Evolutionary conservation across 2,329 filamentous ascomycete species (phyloP), one percentile per base, ranked within the genome.

Genomic region (Pseudocercospora cruenta): DNA sequence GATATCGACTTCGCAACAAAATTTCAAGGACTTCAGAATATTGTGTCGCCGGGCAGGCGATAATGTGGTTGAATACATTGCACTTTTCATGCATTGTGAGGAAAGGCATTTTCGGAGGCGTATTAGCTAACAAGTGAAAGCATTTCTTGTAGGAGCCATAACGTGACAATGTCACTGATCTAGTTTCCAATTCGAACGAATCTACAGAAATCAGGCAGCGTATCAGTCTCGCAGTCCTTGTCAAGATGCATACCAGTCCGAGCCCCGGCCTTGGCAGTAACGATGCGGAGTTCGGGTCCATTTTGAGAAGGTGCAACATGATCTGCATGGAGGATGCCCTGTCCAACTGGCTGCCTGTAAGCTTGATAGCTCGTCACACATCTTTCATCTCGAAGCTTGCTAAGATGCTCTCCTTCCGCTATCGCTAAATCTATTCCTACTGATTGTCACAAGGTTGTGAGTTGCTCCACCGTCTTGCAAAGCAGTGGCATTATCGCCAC

Each of bases 51-150:
- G 21, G 9, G 16, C 10, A 21, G 31, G 26, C 31, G 55, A 43
- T 16, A 39, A 21, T 58, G 33, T 58, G 31, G 26, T 19, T 58
- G 55, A 58, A 58, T 19, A 39, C 55, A 58, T 19, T 21, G 55
- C 55, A 43, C 26, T 39, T 36, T n/a, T 43, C 43, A 58, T 24
- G 55, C 55, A 58, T 58, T 22, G 28, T 36, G 19, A 39, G 22
- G 55, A 24, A 22, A 26, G 26, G 51, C 51, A 55, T 55, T 55
- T 55, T 55, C 51, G 51, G 51, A 33, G 51, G 51, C 51, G 26
- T 55, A 55, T 26, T 24, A 31, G 12, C 51, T 24, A 33, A 33
- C 26, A 31, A 22, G 22, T 33, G 22, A 19, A 19, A 55, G 26
- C 22, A 28, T 55, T 55, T 55, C 10, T 55, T 33, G 51, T 55